These are phyloP conservation scores for Cutaneotrichosporon curvatum DNA, from an alignment of 1,284 basidiomycete genomes.

Conservation along the genomic window DNA sequence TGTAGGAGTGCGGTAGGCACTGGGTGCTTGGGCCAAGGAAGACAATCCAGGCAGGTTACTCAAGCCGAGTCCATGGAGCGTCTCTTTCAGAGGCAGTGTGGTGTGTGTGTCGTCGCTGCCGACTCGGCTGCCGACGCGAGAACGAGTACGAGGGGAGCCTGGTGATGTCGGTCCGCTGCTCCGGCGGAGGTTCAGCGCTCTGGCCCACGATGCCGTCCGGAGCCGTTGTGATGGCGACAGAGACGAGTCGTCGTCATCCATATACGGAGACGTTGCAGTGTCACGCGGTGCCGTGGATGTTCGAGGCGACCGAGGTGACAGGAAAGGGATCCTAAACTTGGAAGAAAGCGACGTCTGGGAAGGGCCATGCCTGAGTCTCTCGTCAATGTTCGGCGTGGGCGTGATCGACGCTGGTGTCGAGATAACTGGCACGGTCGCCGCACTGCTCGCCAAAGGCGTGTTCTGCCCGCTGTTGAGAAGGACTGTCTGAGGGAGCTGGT, in stretches of 20 bases:
- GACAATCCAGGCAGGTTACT: neutral
- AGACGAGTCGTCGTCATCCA: neutral
- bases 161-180: conserved; percentile 3
- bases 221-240: conserved; percentile 1
- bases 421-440: too few relatives aligned
- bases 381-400: too few relatives aligned
- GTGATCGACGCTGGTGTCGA: too few relatives aligned
- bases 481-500: too few relatives aligned
- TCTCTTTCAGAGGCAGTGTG: conserved; percentile 6
- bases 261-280: neutral
- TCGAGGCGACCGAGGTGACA: conserved; percentile 5
- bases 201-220: conserved; percentile 5
- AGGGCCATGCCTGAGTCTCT: too few relatives aligned
- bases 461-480: too few relatives aligned
- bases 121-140: neutral
- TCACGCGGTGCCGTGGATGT: too few relatives aligned
- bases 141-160: neutral
- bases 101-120: neutral
- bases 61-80: conserved; percentile 7
- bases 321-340: conserved; percentile 11
- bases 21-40: conserved; percentile 3
- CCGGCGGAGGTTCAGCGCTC: conserved; percentile 11
- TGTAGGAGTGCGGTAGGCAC: conserved; percentile 12
- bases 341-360: neutral
- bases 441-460: too few relatives aligned